A percentile compares a stretch with the other conserved stretches of the same genome.
These are phyloP conservation scores for Hyaloperonospora arabidopsidis DNA, from an alignment of 352 stramenopile genomes.

Conservation along the genomic window DNA sequence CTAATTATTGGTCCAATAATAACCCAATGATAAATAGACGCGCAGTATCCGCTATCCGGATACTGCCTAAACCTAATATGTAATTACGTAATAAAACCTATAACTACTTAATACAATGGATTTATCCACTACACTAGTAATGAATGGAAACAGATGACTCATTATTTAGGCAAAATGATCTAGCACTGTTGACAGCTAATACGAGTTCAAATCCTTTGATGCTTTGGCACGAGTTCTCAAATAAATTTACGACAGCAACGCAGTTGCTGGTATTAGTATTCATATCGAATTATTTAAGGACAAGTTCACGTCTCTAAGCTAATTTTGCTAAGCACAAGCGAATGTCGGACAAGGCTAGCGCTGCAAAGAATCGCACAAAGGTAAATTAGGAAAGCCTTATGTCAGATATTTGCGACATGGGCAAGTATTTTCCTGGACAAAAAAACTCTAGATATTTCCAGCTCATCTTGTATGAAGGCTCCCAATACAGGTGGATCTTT, in stretches of 20 bases:
- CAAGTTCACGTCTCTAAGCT: conserved; percentile 3
- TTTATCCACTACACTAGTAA: no score
- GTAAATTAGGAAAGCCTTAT: not conserved
- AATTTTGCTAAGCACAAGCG: conserved; percentile 6
- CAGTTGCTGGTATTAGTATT: conserved; percentile 1
- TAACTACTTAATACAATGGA: no score
- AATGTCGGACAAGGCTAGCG: not conserved
- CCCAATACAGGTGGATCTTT: no score
- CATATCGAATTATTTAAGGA: conserved; percentile 5
- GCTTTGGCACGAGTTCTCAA: not conserved
- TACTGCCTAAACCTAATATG: no score
- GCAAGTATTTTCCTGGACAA: conserved; percentile 1
- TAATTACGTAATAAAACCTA: no score
- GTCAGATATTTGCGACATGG: conserved; percentile 2
- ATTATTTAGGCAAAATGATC: no score
- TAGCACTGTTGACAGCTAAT: not conserved
- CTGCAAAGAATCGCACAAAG: conserved; percentile 1
- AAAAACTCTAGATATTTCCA: no score
- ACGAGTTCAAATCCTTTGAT: not conserved
- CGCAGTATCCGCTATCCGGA: no score
- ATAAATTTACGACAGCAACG: not conserved
- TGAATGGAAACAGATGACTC: no score
- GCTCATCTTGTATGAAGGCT: no score
- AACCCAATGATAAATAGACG: no score
- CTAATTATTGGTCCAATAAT: no score